These are phyloP conservation scores for Vitis amurensis DNA, from an alignment of 164 flowering plant species.

Conservation along the genomic window DNA sequence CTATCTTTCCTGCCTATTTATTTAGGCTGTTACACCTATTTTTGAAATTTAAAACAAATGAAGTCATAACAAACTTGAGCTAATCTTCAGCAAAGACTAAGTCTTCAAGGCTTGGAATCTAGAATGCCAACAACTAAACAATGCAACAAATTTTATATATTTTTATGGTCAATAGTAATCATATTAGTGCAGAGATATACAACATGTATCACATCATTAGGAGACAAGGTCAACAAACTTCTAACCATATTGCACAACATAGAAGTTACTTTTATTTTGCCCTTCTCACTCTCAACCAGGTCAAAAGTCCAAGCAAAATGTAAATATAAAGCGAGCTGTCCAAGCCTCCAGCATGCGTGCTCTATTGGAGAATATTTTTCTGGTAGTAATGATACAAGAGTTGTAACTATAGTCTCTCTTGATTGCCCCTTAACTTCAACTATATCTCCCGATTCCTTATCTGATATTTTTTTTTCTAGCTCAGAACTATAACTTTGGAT, in stretches of 20 bases:
- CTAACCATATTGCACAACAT: slow-evolving; percentile 95
- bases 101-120: too few relatives aligned
- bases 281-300: slow-evolving; percentile 72
- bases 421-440: slow-evolving; percentile 19
- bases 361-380: slow-evolving; percentile 73
- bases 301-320: slow-evolving; percentile 88
- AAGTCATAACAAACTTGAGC: too few relatives aligned
- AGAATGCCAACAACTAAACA: too few relatives aligned
- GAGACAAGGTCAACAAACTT: slow-evolving; percentile 84
- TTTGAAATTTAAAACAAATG: too few relatives aligned
- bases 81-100: too few relatives aligned
- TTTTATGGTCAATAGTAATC: slow-evolving; percentile 88
- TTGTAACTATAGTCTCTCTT: slow-evolving; percentile 19
- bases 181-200: slow-evolving; percentile 87
- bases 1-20: too few relatives aligned
- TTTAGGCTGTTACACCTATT: too few relatives aligned
- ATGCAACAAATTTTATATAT: too few relatives aligned
- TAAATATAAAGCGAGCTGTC: slow-evolving; percentile 83
- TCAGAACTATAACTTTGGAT: slow-evolving; percentile 16
- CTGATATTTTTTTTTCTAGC: slow-evolving; percentile 15
- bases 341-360: slow-evolving; percentile 83
- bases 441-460: slow-evolving; percentile 8
- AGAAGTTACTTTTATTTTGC: slow-evolving; percentile 76
- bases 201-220: slow-evolving; percentile 83
- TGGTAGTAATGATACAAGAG: slow-evolving; percentile 49